Evolutionary conservation across 2,329 filamentous ascomycete species (phyloP), one percentile per base, ranked within the genome.

Genomic region (Calonectria montana): DNA sequence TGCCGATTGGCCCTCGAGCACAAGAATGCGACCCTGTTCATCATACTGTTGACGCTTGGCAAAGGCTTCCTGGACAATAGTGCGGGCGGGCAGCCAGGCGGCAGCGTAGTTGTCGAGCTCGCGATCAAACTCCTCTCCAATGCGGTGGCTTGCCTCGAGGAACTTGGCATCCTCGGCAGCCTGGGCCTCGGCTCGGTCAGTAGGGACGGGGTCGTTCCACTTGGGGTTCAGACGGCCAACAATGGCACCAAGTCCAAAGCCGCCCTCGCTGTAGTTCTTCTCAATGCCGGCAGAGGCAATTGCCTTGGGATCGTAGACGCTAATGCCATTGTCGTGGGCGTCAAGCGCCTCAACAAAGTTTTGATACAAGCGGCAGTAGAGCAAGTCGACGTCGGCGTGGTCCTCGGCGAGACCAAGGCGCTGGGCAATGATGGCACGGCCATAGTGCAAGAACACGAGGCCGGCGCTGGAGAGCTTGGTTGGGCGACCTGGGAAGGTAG

Each of bases 291-390:
- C 94, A 35, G 91, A 88, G 35, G 90, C 84, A 21, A 98, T 82
- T 37, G 88, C 91, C 27, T 88, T 88, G 31, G 93, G 88, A 81
- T 98, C 94, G 85, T 97, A 97, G 70, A 88, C 89, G 29, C 92
- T 92, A 81, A 99, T 93, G 77, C 97, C 97, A 83, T 99, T 99
- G 88, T 99, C 97, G 85, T 99, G 96, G 70, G 96, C 97, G 84
- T 99, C 97, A 69, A 99, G 92, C 2, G 97, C 95, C 87, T 99
- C 97, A 82, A 99, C 89, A 83, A 98, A 98, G 84, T 93, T 93
- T 77, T 93, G 91, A 88, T 99, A 99, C 63, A 99, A 86, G 87
- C 98, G 98, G 80, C 91, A 88, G 87, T 94, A 97, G 67, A 99
- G 88, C 35, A 97, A 84, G 47, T 89, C 88, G 53, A 97, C 92